Conservation (phyloP, 805 yeast species). For the Ogataea pilisensis region DNA sequence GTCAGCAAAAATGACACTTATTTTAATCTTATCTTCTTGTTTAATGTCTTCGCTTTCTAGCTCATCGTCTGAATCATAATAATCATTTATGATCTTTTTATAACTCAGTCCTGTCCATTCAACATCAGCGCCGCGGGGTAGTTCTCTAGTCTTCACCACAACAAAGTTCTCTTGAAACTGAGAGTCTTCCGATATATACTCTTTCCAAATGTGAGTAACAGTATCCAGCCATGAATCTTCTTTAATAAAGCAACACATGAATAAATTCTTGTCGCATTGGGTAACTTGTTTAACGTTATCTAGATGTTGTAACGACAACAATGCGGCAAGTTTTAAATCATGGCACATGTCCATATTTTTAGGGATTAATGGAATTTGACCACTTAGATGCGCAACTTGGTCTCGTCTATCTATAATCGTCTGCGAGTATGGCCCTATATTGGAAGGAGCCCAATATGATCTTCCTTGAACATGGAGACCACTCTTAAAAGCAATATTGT, state of each 20-base stretch:
- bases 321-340: slow-evolving; percentile 34
- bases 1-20: slow-evolving; percentile 41
- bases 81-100: slow-evolving; percentile 36
- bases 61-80: slow-evolving; percentile 39
- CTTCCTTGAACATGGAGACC: slow-evolving; percentile 91
- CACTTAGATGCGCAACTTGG: slow-evolving; percentile 63
- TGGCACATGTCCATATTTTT: slow-evolving; percentile 50
- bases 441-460: slow-evolving; percentile 98
- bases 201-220: slow-evolving; percentile 42
- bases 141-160: slow-evolving; percentile 48
- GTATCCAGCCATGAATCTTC: slow-evolving; percentile 24
- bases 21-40: slow-evolving; percentile 29
- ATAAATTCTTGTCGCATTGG: slow-evolving; percentile 40
- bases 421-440: slow-evolving; percentile 97
- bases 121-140: slow-evolving; percentile 61
- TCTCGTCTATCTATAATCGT: slow-evolving; percentile 51
- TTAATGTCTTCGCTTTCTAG: slow-evolving; percentile 13
- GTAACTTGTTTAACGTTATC: slow-evolving; percentile 56
- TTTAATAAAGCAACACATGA: slow-evolving; percentile 54
- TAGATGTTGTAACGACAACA: slow-evolving; percentile 72
- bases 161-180: slow-evolving; percentile 33
- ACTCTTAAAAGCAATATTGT: slow-evolving; percentile 35
- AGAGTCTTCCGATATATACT: slow-evolving; percentile 30
- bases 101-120: slow-evolving; percentile 74
- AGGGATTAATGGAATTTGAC: slow-evolving; percentile 88